Percentiles rank a stretch among this genome's conserved stretches.
Conservation (phyloP, 2,329 filamentous ascomycete genomes). For the Elsinoe australis region DNA sequence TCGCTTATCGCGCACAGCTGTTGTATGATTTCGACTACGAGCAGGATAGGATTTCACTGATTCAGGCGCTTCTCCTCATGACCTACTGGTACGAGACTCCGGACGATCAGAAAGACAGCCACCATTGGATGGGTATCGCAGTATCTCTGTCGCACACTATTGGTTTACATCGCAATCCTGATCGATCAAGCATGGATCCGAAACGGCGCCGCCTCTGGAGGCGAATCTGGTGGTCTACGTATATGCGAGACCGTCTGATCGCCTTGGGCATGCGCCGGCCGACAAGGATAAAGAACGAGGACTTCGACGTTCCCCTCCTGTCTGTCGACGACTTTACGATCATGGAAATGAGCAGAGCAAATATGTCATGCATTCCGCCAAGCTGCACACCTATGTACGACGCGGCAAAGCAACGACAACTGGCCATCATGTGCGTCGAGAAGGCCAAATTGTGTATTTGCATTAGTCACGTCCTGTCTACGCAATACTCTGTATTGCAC, state of each 20-base stretch:
- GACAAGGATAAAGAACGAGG: conserved; percentile 84
- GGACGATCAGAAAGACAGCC: conserved; percentile 94
- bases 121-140: conserved; percentile 98
- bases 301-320: conserved; percentile 90
- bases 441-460: conserved; percentile 85
- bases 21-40: conserved; percentile 96
- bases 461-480: conserved; percentile 80
- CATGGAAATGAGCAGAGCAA: conserved; percentile 53
- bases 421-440: conserved; percentile 83
- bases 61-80: conserved; percentile 83
- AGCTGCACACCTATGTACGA: conserved; percentile 67
- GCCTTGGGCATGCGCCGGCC: conserved; percentile 89
- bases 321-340: conserved; percentile 78
- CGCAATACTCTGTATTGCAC: conserved; percentile 86
- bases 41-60: conserved; percentile 75
- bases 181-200: conserved; percentile 64
- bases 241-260: conserved; percentile 88
- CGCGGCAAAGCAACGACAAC: conserved; percentile 62
- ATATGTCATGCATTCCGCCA: conserved; percentile 58
- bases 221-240: conserved; percentile 95
- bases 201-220: conserved; percentile 81
- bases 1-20: conserved; percentile 44
- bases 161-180: conserved; percentile 79
- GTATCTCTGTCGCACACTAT: conserved; percentile 91
- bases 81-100: conserved; percentile 98